A percentile compares a stretch with the other conserved stretches of the same genome.
phyloP scores from a whole-genome alignment of 2,329 filamentous ascomycete species.

The Venturia carpophila region DNA sequence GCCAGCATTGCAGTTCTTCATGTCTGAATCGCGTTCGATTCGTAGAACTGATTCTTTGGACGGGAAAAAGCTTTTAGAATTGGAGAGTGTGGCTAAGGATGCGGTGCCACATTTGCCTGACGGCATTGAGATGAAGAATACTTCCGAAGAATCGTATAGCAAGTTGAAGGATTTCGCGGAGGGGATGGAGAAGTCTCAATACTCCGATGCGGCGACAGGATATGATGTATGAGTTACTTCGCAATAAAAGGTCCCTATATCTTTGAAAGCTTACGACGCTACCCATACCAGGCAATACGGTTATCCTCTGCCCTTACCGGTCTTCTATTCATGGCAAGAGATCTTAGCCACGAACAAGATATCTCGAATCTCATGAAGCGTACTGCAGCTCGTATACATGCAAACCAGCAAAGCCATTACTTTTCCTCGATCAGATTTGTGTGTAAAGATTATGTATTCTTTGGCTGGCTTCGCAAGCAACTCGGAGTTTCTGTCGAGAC shows the following conservation, averaged over 20 bases:
- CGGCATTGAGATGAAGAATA: not conserved
- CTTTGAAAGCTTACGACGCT: not conserved
- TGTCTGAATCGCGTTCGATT: not conserved
- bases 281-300: not conserved
- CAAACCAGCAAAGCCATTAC: not conserved
- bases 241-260: not conserved
- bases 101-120: not conserved
- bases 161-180: not conserved
- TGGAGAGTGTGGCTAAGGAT: not conserved
- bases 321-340: not conserved
- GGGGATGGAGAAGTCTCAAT: not conserved
- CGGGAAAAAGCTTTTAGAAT: not conserved
- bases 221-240: not conserved
- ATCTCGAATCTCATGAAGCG: not conserved
- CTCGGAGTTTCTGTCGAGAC: not conserved
- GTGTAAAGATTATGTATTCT: not conserved
- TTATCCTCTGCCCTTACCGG: constrained; percentile 3
- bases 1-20: not conserved
- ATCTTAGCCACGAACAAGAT: not conserved
- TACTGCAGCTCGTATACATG: not conserved
- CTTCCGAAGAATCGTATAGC: not conserved
- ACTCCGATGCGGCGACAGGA: not conserved
- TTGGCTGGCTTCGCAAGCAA: not conserved
- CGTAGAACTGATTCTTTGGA: not conserved
- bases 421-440: not conserved